Percentiles rank a stretch among this genome's conserved stretches.
Conservation (phyloP, 192 early-diverging fungal species). For the Podila clonocystis region DNA sequence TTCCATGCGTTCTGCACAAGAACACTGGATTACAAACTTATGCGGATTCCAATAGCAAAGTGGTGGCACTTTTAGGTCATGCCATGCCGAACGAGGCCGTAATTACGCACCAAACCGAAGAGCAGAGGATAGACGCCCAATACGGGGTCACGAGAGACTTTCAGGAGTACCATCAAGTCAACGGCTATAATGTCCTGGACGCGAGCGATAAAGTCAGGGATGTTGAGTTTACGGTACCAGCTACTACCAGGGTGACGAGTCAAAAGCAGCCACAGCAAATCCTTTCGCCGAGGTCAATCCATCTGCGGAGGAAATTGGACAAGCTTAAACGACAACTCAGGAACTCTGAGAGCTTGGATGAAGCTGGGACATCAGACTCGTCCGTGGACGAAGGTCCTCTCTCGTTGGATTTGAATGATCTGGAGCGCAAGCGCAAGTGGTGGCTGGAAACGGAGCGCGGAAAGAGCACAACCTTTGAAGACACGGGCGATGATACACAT, state of each 20-base stretch:
- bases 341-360: conserved; percentile 29
- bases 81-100: conserved; percentile 4
- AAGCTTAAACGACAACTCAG: conserved; percentile 20
- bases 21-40: conserved; percentile 6
- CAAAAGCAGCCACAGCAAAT: background rate
- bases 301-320: conserved; percentile 24
- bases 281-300: conserved; percentile 33
- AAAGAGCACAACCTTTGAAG: conserved; percentile 7
- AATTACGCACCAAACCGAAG: background rate
- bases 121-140: background rate
- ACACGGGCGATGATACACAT: background rate
- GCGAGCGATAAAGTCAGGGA: conserved; percentile 12
- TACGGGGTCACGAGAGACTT: conserved; percentile 37
- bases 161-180: conserved; percentile 31
- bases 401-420: conserved; percentile 26
- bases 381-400: conserved; percentile 30
- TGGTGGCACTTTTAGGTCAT: conserved; percentile 11
- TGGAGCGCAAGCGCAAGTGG: conserved; percentile 36
- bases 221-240: background rate
- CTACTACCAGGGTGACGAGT: background rate
- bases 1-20: conserved; percentile 44
- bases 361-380: background rate
- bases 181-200: conserved; percentile 31
- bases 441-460: conserved; percentile 5
- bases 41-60: conserved; percentile 19